Percentiles rank a stretch among this genome's conserved stretches.
phyloP scores from a whole-genome alignment of 139 green algal species.

The Tetradesmus obliquus region DNA sequence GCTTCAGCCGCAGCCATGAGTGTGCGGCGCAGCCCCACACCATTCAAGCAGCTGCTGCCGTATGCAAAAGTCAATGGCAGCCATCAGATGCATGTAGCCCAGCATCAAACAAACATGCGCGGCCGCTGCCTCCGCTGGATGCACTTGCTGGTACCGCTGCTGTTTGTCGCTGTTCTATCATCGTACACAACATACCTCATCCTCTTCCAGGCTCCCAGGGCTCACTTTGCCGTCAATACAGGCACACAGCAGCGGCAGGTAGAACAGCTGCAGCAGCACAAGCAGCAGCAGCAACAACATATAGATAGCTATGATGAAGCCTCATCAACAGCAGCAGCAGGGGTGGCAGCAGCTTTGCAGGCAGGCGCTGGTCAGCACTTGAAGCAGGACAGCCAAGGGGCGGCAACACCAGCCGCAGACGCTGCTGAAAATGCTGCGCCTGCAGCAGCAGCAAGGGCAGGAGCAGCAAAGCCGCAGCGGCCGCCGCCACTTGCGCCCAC shows the following conservation, averaged over 20 bases:
- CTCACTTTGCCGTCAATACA: background rate
- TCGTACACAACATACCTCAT: constrained; percentile 31
- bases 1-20: constrained; percentile 7
- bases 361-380: background rate
- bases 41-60: background rate
- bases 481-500: background rate
- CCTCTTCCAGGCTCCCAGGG: background rate
- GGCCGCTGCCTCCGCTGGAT: constrained; percentile 21
- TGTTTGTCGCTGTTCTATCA: constrained; percentile 29
- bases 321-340: background rate
- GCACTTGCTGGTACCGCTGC: background rate
- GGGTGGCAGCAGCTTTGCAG: background rate
- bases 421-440: background rate
- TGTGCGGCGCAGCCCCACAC: constrained; percentile 21
- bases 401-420: background rate
- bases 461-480: too few species aligned
- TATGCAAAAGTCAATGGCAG: constrained; percentile 17
- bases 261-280: background rate
- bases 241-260: background rate
- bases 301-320: background rate
- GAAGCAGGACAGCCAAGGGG: background rate
- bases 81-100: background rate
- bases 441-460: constrained; percentile 1
- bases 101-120: background rate
- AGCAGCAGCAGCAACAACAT: background rate